These are phyloP conservation scores for Solanum stenotomum DNA, from an alignment of 257 asterid genomes.

Conservation along the genomic window DNA sequence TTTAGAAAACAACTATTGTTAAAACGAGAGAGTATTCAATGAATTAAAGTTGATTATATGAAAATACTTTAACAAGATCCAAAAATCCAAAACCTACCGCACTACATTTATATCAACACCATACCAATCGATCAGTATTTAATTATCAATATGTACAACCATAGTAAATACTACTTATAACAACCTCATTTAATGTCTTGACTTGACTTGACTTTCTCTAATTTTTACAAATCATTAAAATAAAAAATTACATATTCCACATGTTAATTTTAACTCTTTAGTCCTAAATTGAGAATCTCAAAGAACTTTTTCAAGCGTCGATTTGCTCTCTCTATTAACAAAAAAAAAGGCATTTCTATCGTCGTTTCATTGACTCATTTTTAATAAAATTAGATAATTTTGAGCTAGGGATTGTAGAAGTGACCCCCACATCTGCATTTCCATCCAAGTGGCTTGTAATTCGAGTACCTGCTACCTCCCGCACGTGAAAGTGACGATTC, in stretches of 20 bases:
- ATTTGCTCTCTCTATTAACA: neutral
- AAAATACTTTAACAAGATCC: neutral
- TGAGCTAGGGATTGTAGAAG: slow-evolving; percentile 55
- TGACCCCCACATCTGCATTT: slow-evolving; percentile 89
- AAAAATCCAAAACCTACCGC: neutral
- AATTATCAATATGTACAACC: neutral
- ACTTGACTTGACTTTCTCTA: neutral
- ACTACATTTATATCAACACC: neutral
- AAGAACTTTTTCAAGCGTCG: neutral
- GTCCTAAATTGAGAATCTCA: neutral
- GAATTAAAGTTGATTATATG: neutral
- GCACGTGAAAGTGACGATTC: slow-evolving; percentile 10
- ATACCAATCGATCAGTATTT: neutral
- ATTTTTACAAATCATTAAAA: neutral
- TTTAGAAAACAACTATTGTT: no score
- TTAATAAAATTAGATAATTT: neutral
- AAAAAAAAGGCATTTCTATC: no score
- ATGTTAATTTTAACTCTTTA: neutral
- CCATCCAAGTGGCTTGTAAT: slow-evolving; percentile 99
- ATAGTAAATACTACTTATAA: neutral
- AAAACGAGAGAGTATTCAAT: neutral
- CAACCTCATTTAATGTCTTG: neutral
- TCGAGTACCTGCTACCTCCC: slow-evolving; percentile 62
- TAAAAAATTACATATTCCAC: neutral
- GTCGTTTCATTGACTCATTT: no score